Percentiles rank a stretch among this genome's conserved stretches.
phyloP scores from a whole-genome alignment of 2,329 filamentous ascomycete genomes.

The Diplodia intermedia region DNA sequence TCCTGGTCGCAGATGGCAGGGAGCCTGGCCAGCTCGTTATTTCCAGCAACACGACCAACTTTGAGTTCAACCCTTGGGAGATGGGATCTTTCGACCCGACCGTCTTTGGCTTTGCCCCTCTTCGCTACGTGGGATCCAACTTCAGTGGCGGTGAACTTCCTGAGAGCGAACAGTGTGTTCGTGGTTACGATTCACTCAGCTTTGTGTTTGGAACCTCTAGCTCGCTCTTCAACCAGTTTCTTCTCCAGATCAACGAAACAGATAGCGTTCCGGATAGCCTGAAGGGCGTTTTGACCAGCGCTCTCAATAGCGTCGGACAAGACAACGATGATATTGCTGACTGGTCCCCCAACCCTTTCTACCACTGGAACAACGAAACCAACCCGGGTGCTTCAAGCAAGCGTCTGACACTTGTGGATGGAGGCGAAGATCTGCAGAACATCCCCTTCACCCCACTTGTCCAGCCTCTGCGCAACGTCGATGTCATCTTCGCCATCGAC shows the following conservation, averaged over 20 bases:
- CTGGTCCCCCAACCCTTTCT: constrained; percentile 79
- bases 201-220: constrained; percentile 87
- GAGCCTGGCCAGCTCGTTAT: constrained; percentile 67
- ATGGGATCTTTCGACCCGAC: constrained; percentile 79
- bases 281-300: constrained; percentile 56
- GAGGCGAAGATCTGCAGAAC: constrained; percentile 79
- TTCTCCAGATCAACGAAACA: constrained; percentile 67
- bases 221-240: constrained; percentile 80
- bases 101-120: constrained; percentile 72
- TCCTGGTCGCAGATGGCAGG: constrained; percentile 74
- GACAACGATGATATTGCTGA: constrained; percentile 74
- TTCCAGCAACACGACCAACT: constrained; percentile 74
- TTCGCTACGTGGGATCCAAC: constrained; percentile 74
- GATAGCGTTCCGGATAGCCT: constrained; percentile 60
- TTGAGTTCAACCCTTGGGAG: constrained; percentile 81
- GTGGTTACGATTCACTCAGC: constrained; percentile 82
- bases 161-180: constrained; percentile 66
- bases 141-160: constrained; percentile 69
- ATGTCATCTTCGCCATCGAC: constrained; percentile 83
- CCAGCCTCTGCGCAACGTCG: constrained; percentile 72
- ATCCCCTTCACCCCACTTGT: constrained; percentile 80
- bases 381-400: constrained; percentile 63
- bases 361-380: constrained; percentile 64
- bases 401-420: constrained; percentile 76
- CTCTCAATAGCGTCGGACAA: constrained; percentile 64